Evolutionary conservation across 2,329 filamentous ascomycete genomes (phyloP).

Genomic region (Lasiodiplodia sp.): DNA sequence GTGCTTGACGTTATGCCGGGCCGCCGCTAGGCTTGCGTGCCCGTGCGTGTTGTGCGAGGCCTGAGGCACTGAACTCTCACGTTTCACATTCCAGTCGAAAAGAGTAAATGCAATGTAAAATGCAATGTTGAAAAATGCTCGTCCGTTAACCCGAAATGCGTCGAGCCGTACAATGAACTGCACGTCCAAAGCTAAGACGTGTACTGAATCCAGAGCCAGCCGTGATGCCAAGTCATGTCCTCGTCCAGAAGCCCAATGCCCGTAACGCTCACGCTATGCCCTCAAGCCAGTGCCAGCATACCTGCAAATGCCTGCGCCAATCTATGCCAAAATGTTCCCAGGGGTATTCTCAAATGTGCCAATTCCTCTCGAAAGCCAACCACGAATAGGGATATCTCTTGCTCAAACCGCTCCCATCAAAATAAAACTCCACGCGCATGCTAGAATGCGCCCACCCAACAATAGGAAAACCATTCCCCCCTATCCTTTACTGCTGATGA

Average conservation of each 20-base stretch:
- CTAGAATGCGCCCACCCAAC: slow-evolving; percentile 9
- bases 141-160: not conserved
- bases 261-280: slow-evolving; percentile 20
- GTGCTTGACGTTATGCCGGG: slow-evolving; percentile 29
- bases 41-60: slow-evolving; percentile 7
- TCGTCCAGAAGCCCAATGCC: slow-evolving; percentile 18
- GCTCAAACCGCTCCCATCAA: not conserved
- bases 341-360: slow-evolving; percentile 25
- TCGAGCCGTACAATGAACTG: slow-evolving; percentile 4
- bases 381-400: slow-evolving; percentile 29
- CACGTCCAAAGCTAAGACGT: slow-evolving; percentile 22
- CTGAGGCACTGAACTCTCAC: slow-evolving; percentile 4
- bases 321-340: slow-evolving; percentile 19
- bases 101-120: not conserved
- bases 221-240: slow-evolving; percentile 25
- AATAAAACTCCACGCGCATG: slow-evolving; percentile 20
- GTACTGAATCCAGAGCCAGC: slow-evolving; percentile 13
- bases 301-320: slow-evolving; percentile 17
- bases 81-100: not conserved
- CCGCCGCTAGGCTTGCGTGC: not conserved
- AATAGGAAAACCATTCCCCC: not conserved
- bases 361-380: slow-evolving; percentile 22
- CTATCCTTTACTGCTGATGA: slow-evolving; percentile 5
- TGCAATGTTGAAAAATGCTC: not conserved
- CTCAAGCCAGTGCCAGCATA: slow-evolving; percentile 13